phyloP scores from a whole-genome alignment of 306 rosid genomes.

The Myrica gale region DNA sequence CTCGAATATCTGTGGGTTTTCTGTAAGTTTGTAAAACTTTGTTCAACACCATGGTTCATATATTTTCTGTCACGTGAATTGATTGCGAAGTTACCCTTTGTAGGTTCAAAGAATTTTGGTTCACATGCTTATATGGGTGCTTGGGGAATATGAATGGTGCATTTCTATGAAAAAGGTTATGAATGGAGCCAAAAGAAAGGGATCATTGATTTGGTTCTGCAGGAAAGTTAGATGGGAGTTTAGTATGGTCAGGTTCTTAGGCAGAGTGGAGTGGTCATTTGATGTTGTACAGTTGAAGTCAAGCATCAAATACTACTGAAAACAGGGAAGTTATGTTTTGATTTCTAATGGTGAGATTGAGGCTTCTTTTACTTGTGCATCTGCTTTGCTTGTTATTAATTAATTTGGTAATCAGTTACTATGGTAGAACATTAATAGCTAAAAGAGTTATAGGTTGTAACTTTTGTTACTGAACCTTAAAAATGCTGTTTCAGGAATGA shows the following conservation, averaged over 20 bases:
- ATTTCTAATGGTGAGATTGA: neutral
- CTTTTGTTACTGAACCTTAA: conserved; percentile 18
- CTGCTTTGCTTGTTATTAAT: neutral
- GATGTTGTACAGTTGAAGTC: neutral
- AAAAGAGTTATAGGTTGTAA: neutral
- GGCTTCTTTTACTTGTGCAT: neutral
- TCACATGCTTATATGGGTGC: no score
- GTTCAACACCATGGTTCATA: conserved; percentile 4
- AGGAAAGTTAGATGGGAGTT: neutral
- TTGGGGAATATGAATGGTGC: no score
- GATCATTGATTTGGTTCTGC: conserved; percentile 2
- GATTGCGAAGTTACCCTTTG: neutral
- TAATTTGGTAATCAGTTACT: neutral
- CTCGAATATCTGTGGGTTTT: conserved; percentile 80
- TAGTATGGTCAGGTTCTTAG: neutral
- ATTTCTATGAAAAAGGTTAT: no score
- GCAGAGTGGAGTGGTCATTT: neutral
- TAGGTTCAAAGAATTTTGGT: no score
- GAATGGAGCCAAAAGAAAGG: neutral
- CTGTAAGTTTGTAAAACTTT: conserved; percentile 54
- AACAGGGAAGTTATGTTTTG: neutral
- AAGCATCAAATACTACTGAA: neutral
- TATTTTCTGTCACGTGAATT: conserved; percentile 3
- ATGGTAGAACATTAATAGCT: neutral
- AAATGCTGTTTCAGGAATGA: conserved; percentile 66